Base-by-base conservation (phyloP, 805 yeast genomes). In the Komagataella ulmi region DNA sequence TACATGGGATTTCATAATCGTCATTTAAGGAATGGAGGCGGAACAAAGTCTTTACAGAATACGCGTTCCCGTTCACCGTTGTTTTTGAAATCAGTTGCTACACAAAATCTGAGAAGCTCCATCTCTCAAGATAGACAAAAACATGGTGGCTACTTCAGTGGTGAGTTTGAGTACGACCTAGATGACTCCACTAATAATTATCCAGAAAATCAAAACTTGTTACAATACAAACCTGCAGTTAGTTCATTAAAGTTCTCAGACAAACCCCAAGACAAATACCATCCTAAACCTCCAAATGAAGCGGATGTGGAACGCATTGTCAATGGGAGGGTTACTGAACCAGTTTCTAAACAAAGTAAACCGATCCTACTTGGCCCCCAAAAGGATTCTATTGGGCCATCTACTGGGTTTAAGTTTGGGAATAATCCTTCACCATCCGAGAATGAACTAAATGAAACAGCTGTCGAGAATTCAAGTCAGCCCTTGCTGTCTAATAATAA, bases 1-100 rank as follows among this genome's bases (percentile, higher is more conserved):
- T 77, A 61, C 72, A 64, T 52, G 67, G 67, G 56, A 65, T 60
- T 61, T 40, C 65, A 63, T 50, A 61, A 66, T 6, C 54, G 59
- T 45, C 61, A 65, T 51, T 50, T 65, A 7, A 14, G 17, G 7
- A 18, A 24, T 19, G 14, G n/a, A 8, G 48, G 30, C 10, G 23
- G 24, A 18, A 50, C 24, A 21, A 19, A 19, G 21, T 17, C 19
- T 44, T 44, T 17, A 5, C 23, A 17, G 12, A 19, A 44, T 44
- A 19, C 46, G 6, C 19, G 19, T 17, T 10, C 19, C 17, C 46
- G n/a, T 12, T 17, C 46, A 44, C 23, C 46, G n/a, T 10, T 17
- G 23, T 17, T 44, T 19, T 19, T 19, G n/a, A 17, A n/a, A n/a
- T 19, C 23, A 19, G 19, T 19, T 17, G 10, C 23, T 7, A 44